Conservation (phyloP, 768 basidiomycete genomes). For the Pisolithus tinctorius region DNA sequence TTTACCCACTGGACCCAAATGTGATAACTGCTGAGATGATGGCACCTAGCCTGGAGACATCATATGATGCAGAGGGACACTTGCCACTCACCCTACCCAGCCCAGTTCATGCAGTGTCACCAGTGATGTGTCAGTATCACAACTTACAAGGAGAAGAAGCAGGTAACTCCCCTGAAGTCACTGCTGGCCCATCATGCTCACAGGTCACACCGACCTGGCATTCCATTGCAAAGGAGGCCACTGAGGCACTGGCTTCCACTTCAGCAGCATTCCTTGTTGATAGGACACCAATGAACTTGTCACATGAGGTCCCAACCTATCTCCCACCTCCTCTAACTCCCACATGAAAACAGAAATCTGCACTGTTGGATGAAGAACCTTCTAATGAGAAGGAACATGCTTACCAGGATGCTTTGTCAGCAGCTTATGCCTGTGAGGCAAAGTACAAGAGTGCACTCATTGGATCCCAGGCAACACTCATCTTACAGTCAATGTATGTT, state of each 20-base stretch:
- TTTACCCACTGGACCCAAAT: conserved; percentile 26
- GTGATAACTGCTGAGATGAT: conserved; percentile 28
- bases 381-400: background rate
- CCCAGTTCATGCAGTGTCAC: conserved; percentile 2
- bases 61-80: conserved; percentile 1
- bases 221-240: background rate
- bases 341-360: background rate
- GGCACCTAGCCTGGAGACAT: conserved; percentile 30
- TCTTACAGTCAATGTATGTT: conserved; percentile 4
- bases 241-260: background rate
- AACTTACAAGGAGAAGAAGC: background rate
- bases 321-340: background rate
- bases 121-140: background rate
- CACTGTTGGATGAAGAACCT: conserved; percentile 1
- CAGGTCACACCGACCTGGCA: background rate
- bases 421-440: background rate
- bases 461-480: background rate
- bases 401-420: background rate
- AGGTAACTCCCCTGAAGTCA: too few relatives aligned
- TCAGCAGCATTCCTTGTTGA: conserved; percentile 2
- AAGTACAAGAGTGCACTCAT: conserved; percentile 1
- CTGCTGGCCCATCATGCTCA: background rate
- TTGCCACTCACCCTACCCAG: conserved; percentile 17
- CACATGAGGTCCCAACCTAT: background rate
- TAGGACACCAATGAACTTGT: background rate